A percentile compares a stretch with the other conserved stretches of the same genome.
phyloP scores from a whole-genome alignment of 495 filamentous ascomycete species.

The Neurospora sp. region DNA sequence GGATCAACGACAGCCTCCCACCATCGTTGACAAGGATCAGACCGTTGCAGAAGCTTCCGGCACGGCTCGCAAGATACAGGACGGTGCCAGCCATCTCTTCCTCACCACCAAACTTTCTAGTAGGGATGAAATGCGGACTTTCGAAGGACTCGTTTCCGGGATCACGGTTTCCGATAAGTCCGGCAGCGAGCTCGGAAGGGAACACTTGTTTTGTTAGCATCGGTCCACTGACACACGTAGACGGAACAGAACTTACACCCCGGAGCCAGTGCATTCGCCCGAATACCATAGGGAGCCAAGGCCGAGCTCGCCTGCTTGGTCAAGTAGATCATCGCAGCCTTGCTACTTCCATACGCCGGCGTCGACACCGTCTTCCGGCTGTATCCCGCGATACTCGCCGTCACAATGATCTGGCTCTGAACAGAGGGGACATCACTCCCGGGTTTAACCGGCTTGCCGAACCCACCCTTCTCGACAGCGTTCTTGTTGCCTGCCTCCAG shows the following conservation, averaged over 20 bases:
- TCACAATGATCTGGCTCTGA: constrained; percentile 46
- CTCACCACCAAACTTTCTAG: constrained; percentile 37
- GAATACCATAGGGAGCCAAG: constrained; percentile 45
- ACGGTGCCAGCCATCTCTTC: constrained; percentile 50
- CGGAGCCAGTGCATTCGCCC: constrained; percentile 53
- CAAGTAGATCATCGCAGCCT: constrained; percentile 50
- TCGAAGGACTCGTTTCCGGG: constrained; percentile 26
- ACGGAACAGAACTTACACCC: constrained; percentile 32
- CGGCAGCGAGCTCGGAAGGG: constrained; percentile 43
- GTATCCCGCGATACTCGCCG: constrained; percentile 44
- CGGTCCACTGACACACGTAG: neutral
- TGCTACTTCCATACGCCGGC: constrained; percentile 51
- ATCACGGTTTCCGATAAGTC: constrained; percentile 26
- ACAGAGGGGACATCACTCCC: constrained; percentile 28
- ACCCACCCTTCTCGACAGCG: constrained; percentile 29
- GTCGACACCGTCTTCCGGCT: constrained; percentile 28
- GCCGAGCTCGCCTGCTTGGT: constrained; percentile 49
- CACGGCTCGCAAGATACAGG: constrained; percentile 45
- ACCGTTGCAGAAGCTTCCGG: constrained; percentile 51
- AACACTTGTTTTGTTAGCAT: constrained; percentile 30
- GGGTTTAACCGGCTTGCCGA: constrained; percentile 13
- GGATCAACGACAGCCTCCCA: constrained; percentile 38
- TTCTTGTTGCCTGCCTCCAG: constrained; percentile 52
- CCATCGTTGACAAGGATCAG: constrained; percentile 47
- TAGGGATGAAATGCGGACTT: constrained; percentile 35